These are phyloP conservation scores for Perkinsus chesapeaki DNA, from an alignment of 169 alveolate genomes.

Conservation along the genomic window DNA sequence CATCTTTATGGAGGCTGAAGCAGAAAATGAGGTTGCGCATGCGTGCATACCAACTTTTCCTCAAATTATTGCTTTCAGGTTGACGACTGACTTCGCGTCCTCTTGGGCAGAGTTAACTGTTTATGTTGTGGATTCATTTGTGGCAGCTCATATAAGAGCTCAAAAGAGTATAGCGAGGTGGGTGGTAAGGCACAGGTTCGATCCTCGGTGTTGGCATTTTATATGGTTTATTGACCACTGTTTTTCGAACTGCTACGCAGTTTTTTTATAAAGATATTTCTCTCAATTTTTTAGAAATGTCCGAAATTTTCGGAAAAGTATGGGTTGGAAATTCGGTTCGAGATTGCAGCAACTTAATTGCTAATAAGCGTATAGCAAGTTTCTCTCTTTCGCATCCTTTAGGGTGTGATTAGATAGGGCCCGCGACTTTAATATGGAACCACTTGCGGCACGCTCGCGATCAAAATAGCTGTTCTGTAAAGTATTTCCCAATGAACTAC, in stretches of 20 bases:
- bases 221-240: no score
- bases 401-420: no score
- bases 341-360: no score
- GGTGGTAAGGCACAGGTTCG: not conserved
- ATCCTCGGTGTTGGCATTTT: not conserved
- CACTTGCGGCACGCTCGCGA: no score
- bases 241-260: no score
- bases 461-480: no score
- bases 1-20: not conserved
- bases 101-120: not conserved
- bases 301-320: not conserved
- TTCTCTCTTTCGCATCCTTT: no score
- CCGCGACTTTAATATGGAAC: no score
- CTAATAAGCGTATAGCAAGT: no score
- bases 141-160: not conserved
- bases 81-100: not conserved
- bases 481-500: no score
- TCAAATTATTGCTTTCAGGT: not conserved
- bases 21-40: not conserved
- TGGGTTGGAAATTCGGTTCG: no score
- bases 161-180: not conserved
- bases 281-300: no score
- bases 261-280: not conserved
- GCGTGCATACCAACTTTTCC: not conserved
- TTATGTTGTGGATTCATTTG: not conserved